Evolutionary conservation across 73 alveolate species (phyloP).

Genomic region (Symbiodinium natans): DNA sequence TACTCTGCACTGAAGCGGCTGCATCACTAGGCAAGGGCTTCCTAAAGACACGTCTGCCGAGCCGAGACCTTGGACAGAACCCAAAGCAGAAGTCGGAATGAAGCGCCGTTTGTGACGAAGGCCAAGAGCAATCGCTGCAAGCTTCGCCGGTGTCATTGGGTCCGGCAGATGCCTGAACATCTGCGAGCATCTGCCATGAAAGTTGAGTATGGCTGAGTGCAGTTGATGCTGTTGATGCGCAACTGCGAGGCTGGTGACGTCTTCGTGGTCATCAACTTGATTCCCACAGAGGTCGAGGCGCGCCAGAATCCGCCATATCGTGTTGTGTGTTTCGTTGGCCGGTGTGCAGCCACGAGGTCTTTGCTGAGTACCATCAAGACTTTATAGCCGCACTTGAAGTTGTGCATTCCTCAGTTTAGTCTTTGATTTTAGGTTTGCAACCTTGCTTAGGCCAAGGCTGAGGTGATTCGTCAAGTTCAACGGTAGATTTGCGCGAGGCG

Average conservation of each 20-base stretch:
- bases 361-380: constrained; percentile 89
- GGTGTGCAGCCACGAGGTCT: background rate
- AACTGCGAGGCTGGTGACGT: constrained; percentile 64
- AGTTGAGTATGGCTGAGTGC: too few relatives aligned
- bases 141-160: background rate
- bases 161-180: background rate
- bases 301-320: background rate
- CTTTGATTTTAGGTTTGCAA: too few relatives aligned
- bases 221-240: too few relatives aligned
- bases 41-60: background rate
- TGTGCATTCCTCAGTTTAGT: background rate
- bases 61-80: background rate
- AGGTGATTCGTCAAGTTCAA: too few relatives aligned
- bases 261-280: constrained; percentile 71
- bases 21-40: constrained; percentile 1
- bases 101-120: background rate
- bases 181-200: too few relatives aligned
- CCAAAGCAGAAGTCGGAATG: background rate
- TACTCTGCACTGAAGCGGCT: too few relatives aligned
- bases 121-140: background rate
- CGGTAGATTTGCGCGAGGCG: too few relatives aligned
- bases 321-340: background rate
- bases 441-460: too few relatives aligned
- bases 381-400: constrained; percentile 80
- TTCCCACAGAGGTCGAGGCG: constrained; percentile 72